Evolutionary conservation across 306 rosid species (phyloP), one percentile per base, ranked within the genome.

Genomic region (Quercus wislizeni): DNA sequence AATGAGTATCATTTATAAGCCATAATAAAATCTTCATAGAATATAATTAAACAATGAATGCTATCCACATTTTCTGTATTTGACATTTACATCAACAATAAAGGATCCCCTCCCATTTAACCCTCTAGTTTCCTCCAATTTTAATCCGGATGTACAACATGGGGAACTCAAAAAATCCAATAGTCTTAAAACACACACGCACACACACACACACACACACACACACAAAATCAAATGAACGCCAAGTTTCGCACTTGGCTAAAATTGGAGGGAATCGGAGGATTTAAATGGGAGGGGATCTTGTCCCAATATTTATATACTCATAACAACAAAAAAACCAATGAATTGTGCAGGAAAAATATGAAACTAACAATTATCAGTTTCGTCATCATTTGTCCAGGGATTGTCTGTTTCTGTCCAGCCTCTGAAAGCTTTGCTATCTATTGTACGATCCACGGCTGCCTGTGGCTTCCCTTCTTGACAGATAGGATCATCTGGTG

Each of bases 391-490:
- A 75, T 82, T 81, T 28, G 98, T 93, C 98, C 99, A 95, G 61
- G 99, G 99, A 82, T 95, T 95, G 83, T 95, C 98, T 71, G 83
- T 77, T 75, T 73, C 98, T 30, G 92, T 89, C 98, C 98, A 93
- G 74, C 96, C 98, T 87, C 88, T 91, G 82, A 93, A 95, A 85
- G 89, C 92, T 77, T 91, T 91, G 58, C 82, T 87, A 84, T 93
- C 98, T 51, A 95, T 76, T 20, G 97, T 93, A 54, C 98, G 99
- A 80, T 95, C 99, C 74, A 95, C 99, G 58, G 96, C 90, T 74
- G 97, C 99, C 88, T 90, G 74, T 28, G 99, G 99, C 82, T 91
- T 93, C 83, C 98, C 98, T 87, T 95, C 99, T 87, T 95, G 99
- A 85, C 99, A 95, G 15, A 93, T 81, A 41, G 81, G 89, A 83